phyloP scores from a whole-genome alignment of 2,329 filamentous ascomycete genomes.

The Aspergillus candidus region DNA sequence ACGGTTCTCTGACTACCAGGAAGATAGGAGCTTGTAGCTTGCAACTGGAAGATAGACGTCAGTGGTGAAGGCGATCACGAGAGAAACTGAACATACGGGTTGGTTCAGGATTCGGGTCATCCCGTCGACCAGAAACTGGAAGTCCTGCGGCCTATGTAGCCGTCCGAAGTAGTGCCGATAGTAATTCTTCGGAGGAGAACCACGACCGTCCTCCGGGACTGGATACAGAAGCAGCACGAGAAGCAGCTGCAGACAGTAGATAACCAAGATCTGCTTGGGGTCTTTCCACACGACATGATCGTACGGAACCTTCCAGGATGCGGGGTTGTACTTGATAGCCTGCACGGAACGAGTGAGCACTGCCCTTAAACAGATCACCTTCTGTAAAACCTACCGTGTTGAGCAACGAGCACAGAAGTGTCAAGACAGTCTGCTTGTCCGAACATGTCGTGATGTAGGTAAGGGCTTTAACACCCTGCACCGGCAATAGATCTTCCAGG shows the following conservation, averaged over 20 bases:
- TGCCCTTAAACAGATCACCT: background rate
- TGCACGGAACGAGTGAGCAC: constrained; percentile 32
- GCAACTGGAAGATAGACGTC: constrained; percentile 47
- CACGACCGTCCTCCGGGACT: constrained; percentile 67
- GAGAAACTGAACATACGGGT: constrained; percentile 46
- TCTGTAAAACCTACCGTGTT: constrained; percentile 65
- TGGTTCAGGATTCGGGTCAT: constrained; percentile 91
- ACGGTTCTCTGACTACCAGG: constrained; percentile 73
- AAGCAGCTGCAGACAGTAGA: constrained; percentile 87
- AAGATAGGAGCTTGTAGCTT: constrained; percentile 81
- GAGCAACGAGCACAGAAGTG: constrained; percentile 81
- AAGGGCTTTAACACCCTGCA: constrained; percentile 73
- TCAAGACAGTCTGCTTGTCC: constrained; percentile 87
- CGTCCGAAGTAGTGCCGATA: constrained; percentile 89
- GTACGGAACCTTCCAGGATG: constrained; percentile 88
- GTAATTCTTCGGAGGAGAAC: constrained; percentile 71
- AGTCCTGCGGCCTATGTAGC: constrained; percentile 88
- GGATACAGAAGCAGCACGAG: constrained; percentile 79
- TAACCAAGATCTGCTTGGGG: constrained; percentile 81
- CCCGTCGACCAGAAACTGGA: constrained; percentile 93
- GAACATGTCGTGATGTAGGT: constrained; percentile 83
- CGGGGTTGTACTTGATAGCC: constrained; percentile 93
- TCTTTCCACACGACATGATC: constrained; percentile 90
- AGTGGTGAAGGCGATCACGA: constrained; percentile 9
- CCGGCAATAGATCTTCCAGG: constrained; percentile 58